phyloP scores from a whole-genome alignment of 1,284 basidiomycete genomes.

The Ceratobasidium sp. region DNA sequence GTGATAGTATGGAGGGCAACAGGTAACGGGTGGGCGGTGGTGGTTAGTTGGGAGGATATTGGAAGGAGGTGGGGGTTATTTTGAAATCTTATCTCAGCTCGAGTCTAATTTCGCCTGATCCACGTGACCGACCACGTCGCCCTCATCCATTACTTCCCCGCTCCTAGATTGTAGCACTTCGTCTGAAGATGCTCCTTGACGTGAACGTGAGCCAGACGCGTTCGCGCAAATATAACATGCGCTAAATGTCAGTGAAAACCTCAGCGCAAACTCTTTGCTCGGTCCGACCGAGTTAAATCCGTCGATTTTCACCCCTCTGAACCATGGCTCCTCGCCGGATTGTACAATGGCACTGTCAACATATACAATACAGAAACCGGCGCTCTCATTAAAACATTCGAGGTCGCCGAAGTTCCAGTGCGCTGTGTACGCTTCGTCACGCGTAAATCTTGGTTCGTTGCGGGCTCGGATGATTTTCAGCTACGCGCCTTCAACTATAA shows the following conservation, averaged over 20 bases:
- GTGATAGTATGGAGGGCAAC: no score
- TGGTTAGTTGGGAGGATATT: no score
- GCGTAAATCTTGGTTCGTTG: slow-evolving; percentile 98
- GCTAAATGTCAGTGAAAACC: neutral
- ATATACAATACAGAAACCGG: slow-evolving; percentile 99
- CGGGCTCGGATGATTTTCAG: slow-evolving; percentile 98
- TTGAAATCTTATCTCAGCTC: no score
- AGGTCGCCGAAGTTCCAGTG: slow-evolving; percentile 97
- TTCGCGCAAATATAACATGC: neutral
- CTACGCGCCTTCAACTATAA: slow-evolving; percentile 99
- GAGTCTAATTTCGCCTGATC: no score
- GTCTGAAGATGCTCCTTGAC: slow-evolving; percentile 60
- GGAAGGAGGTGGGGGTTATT: no score
- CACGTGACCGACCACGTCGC: slow-evolving; percentile 43
- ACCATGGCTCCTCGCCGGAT: slow-evolving; percentile 86
- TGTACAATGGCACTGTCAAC: slow-evolving; percentile 97
- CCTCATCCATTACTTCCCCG: slow-evolving; percentile 62
- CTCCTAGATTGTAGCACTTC: slow-evolving; percentile 1
- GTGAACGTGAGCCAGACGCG: slow-evolving; percentile 58
- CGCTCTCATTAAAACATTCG: slow-evolving; percentile 95
- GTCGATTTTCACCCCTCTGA: slow-evolving; percentile 99
- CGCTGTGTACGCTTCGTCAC: slow-evolving; percentile 97
- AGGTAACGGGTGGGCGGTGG: no score
- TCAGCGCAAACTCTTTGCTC: slow-evolving; percentile 91
- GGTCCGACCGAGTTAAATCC: slow-evolving; percentile 97